Percentiles rank a stretch among this genome's conserved stretches.
phyloP scores from a whole-genome alignment of 2,329 filamentous ascomycete species.

The Clathrospora elynae region DNA sequence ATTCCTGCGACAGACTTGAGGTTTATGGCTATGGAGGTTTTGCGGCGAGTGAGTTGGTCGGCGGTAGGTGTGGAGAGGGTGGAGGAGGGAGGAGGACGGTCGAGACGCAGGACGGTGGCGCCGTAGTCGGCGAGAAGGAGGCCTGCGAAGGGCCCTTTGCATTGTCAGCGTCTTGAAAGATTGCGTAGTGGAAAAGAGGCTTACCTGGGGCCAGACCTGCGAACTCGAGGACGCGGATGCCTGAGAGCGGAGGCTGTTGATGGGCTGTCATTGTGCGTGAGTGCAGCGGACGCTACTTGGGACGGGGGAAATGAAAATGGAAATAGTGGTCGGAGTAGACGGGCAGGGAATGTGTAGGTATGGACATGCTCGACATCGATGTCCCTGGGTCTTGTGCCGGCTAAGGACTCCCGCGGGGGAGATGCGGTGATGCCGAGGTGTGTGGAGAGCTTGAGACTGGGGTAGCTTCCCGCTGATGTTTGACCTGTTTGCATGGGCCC shows the following conservation, averaged over 20 bases:
- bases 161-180: constrained; percentile 2
- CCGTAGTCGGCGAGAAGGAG: constrained; percentile 83
- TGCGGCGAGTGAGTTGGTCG: constrained; percentile 80
- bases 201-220: constrained; percentile 65
- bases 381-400: constrained; percentile 32
- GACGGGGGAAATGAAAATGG: background rate
- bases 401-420: constrained; percentile 42
- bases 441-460: constrained; percentile 10
- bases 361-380: constrained; percentile 37
- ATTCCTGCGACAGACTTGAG: constrained; percentile 71
- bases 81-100: constrained; percentile 66
- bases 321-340: background rate
- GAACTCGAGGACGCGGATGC: constrained; percentile 67
- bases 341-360: background rate
- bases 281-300: constrained; percentile 1
- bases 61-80: constrained; percentile 58
- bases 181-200: background rate
- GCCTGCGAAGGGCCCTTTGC: constrained; percentile 81
- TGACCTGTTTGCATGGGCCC: background rate
- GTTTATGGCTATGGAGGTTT: constrained; percentile 78
- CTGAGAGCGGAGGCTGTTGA: constrained; percentile 58
- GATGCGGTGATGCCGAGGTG: constrained; percentile 38
- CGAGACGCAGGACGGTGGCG: constrained; percentile 84
- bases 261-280: constrained; percentile 31
- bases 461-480: background rate